A percentile compares a stretch with the other conserved stretches of the same genome.
These are phyloP conservation scores for Penicillium bialowiezense DNA, from an alignment of 495 filamentous ascomycete genomes.

Conservation along the genomic window DNA sequence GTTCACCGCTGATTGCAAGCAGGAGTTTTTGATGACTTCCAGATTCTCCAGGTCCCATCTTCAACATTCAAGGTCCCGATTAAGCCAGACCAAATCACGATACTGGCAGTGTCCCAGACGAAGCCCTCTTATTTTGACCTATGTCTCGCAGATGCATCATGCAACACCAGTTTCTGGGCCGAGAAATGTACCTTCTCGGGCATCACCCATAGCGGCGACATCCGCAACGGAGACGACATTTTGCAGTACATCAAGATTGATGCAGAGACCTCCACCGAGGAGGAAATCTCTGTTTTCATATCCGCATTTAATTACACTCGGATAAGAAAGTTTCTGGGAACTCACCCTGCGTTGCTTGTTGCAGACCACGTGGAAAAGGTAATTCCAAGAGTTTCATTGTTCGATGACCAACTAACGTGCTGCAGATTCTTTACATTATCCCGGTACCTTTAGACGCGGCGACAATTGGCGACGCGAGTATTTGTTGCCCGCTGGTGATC, in stretches of 20 bases:
- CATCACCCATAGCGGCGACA: conserved; percentile 5
- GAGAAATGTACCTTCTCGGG: conserved; percentile 13
- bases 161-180: conserved; percentile 13
- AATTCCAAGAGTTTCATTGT: not conserved
- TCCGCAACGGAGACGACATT: conserved; percentile 2
- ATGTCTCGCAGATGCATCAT: conserved; percentile 21
- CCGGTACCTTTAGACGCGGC: conserved; percentile 26
- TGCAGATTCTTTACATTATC: conserved; percentile 24
- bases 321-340: conserved; percentile 17
- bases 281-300: conserved; percentile 22
- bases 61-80: conserved; percentile 25
- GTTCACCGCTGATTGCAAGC: not conserved
- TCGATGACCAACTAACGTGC: not conserved
- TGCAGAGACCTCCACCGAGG: conserved; percentile 5
- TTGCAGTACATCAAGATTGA: conserved; percentile 18
- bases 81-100: conserved; percentile 15
- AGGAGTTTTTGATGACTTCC: conserved; percentile 19
- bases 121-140: conserved; percentile 25
- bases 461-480: conserved; percentile 25
- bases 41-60: conserved; percentile 22
- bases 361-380: conserved; percentile 26
- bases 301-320: conserved; percentile 18
- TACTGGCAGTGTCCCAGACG: conserved; percentile 21
- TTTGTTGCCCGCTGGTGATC: conserved; percentile 24
- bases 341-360: conserved; percentile 23